A percentile compares a stretch with the other conserved stretches of the same genome.
phyloP scores from a whole-genome alignment of 2,329 filamentous ascomycete genomes.

The Aspergillus novofumigatus region DNA sequence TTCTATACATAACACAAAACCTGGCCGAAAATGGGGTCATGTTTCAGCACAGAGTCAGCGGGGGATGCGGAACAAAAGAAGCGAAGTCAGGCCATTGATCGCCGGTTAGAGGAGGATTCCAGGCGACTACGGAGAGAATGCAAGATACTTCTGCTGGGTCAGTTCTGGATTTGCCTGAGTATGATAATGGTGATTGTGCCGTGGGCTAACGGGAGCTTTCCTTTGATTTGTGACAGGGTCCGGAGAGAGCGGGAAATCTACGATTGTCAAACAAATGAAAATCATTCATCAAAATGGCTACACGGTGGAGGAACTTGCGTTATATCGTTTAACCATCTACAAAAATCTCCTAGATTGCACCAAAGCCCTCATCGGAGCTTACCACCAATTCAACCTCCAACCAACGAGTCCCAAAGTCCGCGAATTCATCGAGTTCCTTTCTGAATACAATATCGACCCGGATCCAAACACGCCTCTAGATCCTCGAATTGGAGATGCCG shows the following conservation, averaged over 20 bases:
- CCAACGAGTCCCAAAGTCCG: conserved; percentile 68
- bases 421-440: conserved; percentile 72
- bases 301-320: conserved; percentile 84
- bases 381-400: conserved; percentile 86
- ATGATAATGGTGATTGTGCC: background rate
- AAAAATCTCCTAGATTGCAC: conserved; percentile 98
- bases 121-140: conserved; percentile 91
- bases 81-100: conserved; percentile 92
- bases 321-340: conserved; percentile 94
- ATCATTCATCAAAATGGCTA: conserved; percentile 99
- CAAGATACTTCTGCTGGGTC: conserved; percentile 94
- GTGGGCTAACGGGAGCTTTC: conserved; percentile 9
- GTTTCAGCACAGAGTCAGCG: conserved; percentile 76
- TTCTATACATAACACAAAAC: conserved; percentile 15
- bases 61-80: conserved; percentile 93
- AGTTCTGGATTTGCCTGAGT: conserved; percentile 5
- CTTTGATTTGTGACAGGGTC: conserved; percentile 60
- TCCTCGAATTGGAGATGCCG: conserved; percentile 72
- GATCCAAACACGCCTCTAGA: conserved; percentile 85
- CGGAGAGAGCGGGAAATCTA: conserved; percentile 97
- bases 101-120: conserved; percentile 88
- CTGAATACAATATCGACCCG: conserved; percentile 84
- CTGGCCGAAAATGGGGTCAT: conserved; percentile 69
- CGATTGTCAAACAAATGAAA: conserved; percentile 99
- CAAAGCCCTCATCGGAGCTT: conserved; percentile 85